Evolutionary conservation across 148 eudicot genomes (phyloP).

Genomic region (Mesembryanthemum crystallinum): DNA sequence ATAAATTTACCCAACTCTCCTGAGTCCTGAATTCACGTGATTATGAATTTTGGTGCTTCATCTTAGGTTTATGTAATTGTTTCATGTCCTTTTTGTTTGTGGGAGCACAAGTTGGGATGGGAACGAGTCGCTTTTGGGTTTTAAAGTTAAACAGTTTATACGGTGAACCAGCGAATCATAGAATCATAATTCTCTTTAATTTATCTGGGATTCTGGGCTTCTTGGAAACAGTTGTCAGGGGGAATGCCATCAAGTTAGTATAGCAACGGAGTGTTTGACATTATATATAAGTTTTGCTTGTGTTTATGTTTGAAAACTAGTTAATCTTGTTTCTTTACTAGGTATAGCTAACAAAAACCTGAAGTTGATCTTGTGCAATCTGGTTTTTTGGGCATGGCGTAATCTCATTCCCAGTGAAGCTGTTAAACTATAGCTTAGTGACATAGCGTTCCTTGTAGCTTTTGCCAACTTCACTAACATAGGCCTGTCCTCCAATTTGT

Average conservation of each 20-base stretch:
- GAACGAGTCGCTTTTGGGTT: neutral
- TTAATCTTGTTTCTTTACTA: no score
- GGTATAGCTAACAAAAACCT: neutral
- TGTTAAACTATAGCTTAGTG: neutral
- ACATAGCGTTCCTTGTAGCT: neutral
- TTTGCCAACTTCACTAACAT: neutral
- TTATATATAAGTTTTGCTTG: no score
- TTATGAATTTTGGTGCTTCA: neutral
- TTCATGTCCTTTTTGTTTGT: neutral
- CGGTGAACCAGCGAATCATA: neutral
- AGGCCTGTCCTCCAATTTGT: neutral
- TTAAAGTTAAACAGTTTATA: neutral
- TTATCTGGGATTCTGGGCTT: neutral
- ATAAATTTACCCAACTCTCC: neutral
- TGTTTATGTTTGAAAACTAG: neutral
- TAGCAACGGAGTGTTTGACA: neutral
- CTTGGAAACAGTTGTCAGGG: neutral
- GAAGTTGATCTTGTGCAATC: neutral
- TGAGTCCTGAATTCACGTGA: neutral
- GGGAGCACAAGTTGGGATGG: neutral
- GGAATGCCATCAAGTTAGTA: neutral
- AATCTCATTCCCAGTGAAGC: neutral
- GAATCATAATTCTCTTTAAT: neutral
- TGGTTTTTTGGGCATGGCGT: neutral
- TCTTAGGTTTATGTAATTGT: neutral